Evolutionary conservation across 148 eudicot genomes (phyloP), one percentile per base, ranked within the genome.

Genomic region (Fallopia convolvulus): DNA sequence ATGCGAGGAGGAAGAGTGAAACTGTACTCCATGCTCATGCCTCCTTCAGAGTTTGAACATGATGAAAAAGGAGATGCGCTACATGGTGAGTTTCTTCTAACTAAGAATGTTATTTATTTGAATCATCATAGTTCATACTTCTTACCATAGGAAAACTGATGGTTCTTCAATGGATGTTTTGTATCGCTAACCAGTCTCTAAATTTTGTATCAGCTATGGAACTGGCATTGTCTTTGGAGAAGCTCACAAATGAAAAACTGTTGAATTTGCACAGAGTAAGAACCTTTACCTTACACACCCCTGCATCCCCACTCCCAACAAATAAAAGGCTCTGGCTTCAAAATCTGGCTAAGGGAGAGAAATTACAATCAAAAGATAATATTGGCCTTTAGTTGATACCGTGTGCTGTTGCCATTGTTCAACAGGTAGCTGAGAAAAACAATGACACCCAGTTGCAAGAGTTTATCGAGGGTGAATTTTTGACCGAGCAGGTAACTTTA

Each of bases 61-160:
- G 85, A 73, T 56, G 97, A 93, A 77, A 91, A 89, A 80, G 98
- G 98, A 50, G 98, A 91, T 81, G 98, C 97, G 8, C 55, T 93
- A 48, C 80, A 88, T 86, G 98, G 98, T 93, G 71, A 79, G 73
- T 80, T 71, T 20, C 1, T 71, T 20, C 1, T n/a, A 48, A 44
- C 15, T 7, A 44, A n/a, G 58, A 52, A 52, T 15, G 17, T 15
- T 13, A 44, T 9, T 13, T 52, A 14, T 17, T 52, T 3, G 5
- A 52, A 52, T 12, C 17, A 52, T 52, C n/a, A 52, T 52, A 52
- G 47, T 44, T 44, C 47, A 44, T 44, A 44, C 47, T 44, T 44
- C 47, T 6, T 44, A 44, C 47, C 47, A 44, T 44, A 44, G 7
- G 47, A 44, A 44, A 44, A 44, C 47, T 44, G 47, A 36, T 36